A percentile compares a stretch with the other conserved stretches of the same genome.
Evolutionary conservation across 441 rosid species (phyloP).

Genomic region (Adansonia rubrostipa): DNA sequence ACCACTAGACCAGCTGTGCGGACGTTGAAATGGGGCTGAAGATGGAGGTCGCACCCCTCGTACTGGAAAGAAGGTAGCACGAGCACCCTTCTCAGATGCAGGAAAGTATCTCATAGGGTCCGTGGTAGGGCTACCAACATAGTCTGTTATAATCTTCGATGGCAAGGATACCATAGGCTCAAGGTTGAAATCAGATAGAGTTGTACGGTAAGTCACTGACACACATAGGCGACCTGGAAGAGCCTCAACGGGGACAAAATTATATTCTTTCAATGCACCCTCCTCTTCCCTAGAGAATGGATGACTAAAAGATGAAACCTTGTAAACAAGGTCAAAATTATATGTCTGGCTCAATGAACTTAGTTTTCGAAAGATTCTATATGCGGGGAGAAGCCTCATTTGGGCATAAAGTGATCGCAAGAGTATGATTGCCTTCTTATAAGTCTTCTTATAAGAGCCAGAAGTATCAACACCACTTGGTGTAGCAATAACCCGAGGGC

Average conservation of each 20-base stretch:
- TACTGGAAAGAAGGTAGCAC: slow-evolving; percentile 59
- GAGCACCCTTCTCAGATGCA: slow-evolving; percentile 54
- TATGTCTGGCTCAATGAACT: slow-evolving; percentile 60
- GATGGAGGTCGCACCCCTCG: slow-evolving; percentile 55
- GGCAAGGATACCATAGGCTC: slow-evolving; percentile 64
- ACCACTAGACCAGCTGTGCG: slow-evolving; percentile 93
- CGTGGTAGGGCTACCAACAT: slow-evolving; percentile 85
- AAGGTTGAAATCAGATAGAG: slow-evolving; percentile 69
- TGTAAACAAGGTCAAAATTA: slow-evolving; percentile 68
- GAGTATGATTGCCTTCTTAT: slow-evolving; percentile 77
- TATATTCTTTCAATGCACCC: slow-evolving; percentile 59
- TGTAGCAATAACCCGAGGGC: slow-evolving; percentile 45
- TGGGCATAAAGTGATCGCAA: slow-evolving; percentile 72
- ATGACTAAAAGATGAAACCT: slow-evolving; percentile 79
- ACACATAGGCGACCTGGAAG: slow-evolving; percentile 69
- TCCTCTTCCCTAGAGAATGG: slow-evolving; percentile 67
- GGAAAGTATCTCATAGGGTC: slow-evolving; percentile 82
- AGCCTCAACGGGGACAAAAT: slow-evolving; percentile 76
- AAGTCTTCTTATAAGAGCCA: slow-evolving; percentile 66
- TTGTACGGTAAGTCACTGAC: slow-evolving; percentile 65
- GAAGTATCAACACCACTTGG: slow-evolving; percentile 46
- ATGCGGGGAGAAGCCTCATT: slow-evolving; percentile 80
- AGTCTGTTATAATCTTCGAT: slow-evolving; percentile 76
- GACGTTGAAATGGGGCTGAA: slow-evolving; percentile 62
- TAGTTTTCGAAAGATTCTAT: slow-evolving; percentile 69